Conservation (phyloP, 441 rosid genomes). For the Gossypium schwendimanii region DNA sequence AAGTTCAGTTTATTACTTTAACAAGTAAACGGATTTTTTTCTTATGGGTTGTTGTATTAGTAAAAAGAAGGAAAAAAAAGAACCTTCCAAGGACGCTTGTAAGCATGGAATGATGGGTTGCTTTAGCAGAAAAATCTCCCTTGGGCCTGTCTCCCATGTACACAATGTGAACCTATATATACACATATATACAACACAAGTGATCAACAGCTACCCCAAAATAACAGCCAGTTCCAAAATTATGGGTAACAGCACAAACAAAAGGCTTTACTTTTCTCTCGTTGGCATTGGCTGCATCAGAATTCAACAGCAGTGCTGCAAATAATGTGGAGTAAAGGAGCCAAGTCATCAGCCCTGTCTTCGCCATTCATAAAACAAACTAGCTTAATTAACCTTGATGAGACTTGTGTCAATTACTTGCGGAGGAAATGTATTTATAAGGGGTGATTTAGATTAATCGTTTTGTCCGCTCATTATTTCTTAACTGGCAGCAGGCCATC, state of each 20-base stretch:
- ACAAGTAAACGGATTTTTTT: no score
- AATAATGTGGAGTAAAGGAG: background rate
- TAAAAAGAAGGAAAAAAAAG: no score
- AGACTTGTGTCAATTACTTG: no score
- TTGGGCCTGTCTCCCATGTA: constrained; percentile 36
- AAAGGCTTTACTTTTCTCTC: background rate
- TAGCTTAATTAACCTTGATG: no score
- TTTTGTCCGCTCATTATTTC: background rate
- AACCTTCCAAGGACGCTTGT: constrained; percentile 36
- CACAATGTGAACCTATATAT: constrained; percentile 27
- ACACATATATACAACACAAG: background rate
- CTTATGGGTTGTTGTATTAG: no score
- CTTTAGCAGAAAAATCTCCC: constrained; percentile 14
- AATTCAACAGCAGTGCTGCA: constrained; percentile 1
- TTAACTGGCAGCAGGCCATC: background rate
- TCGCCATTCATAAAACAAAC: background rate
- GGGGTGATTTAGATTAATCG: background rate
- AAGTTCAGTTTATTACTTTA: no score
- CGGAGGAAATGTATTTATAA: background rate
- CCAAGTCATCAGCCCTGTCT: background rate
- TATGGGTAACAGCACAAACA: no score
- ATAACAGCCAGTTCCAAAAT: no score
- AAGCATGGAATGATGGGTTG: constrained; percentile 31
- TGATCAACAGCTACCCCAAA: no score
- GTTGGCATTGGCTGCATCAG: background rate